Conservation (phyloP, 306 rosid genomes). For the Castanopsis chinensis region DNA sequence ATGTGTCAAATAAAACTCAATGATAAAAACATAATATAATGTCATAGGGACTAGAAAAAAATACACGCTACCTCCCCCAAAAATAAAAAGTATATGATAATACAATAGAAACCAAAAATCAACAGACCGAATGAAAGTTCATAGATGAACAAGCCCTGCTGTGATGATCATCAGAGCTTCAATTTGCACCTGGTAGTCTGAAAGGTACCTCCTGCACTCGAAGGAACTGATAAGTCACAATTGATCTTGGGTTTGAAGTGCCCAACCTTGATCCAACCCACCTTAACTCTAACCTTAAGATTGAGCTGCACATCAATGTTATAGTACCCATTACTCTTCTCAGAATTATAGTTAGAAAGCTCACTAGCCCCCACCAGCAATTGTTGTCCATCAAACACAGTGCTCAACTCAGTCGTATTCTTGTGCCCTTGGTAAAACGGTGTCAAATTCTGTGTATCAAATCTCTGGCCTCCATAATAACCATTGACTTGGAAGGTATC, state of each 20-base stretch:
- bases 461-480: conserved; percentile 37
- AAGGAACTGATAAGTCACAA: conserved; percentile 60
- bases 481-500: conserved; percentile 59
- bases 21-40: background rate
- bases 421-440: conserved; percentile 73
- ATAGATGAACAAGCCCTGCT: background rate
- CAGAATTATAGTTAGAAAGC: conserved; percentile 23
- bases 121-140: background rate
- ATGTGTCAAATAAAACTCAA: background rate
- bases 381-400: conserved; percentile 42
- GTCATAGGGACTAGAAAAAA: background rate
- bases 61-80: no score
- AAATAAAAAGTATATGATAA: background rate
- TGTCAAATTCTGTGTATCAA: conserved; percentile 1
- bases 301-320: conserved; percentile 53
- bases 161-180: conserved; percentile 39
- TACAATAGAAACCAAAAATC: background rate
- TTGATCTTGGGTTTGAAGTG: conserved; percentile 52
- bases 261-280: conserved; percentile 40
- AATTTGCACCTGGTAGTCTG: conserved; percentile 48
- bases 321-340: conserved; percentile 39
- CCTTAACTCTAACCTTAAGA: conserved; percentile 54
- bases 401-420: conserved; percentile 35
- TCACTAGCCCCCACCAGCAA: conserved; percentile 13
- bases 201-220: conserved; percentile 30